Conservation (phyloP, 192 early-diverging fungal species). For the Lunasporangiospora selenospora region DNA sequence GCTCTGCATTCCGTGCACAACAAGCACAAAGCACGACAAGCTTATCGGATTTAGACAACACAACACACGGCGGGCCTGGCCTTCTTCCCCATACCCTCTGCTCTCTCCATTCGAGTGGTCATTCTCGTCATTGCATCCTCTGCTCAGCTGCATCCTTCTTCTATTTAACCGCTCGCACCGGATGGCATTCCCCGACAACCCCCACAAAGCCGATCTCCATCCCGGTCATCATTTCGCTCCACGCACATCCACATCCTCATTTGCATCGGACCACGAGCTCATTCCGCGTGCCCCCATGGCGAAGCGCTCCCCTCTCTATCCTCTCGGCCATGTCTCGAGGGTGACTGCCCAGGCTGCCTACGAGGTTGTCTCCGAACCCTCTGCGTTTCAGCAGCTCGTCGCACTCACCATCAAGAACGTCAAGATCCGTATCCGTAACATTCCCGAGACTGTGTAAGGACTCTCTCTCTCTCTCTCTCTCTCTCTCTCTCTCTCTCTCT, state of each 20-base stretch:
- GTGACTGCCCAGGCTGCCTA: slow-evolving; percentile 39
- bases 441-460: slow-evolving; percentile 39
- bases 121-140: too few relatives aligned
- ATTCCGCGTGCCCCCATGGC: too few relatives aligned
- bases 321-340: slow-evolving; percentile 2
- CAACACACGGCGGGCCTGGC: too few relatives aligned
- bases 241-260: slow-evolving; percentile 20
- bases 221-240: slow-evolving; percentile 8
- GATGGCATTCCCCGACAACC: too few relatives aligned
- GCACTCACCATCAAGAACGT: slow-evolving; percentile 43
- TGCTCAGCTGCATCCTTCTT: slow-evolving; percentile 10
- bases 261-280: neutral
- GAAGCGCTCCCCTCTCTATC: neutral
- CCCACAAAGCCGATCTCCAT: slow-evolving; percentile 13
- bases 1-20: neutral
- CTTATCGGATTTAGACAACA: too few relatives aligned
- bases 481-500: neutral
- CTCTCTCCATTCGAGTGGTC: too few relatives aligned
- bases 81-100: too few relatives aligned
- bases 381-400: slow-evolving; percentile 30
- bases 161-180: too few relatives aligned
- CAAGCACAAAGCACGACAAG: too few relatives aligned
- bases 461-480: neutral
- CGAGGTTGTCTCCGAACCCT: slow-evolving; percentile 29
- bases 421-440: slow-evolving; percentile 32